Percentiles rank a stretch among this genome's conserved stretches.
These are phyloP conservation scores for Suillus lakei DNA, from an alignment of 768 basidiomycete genomes.

Conservation along the genomic window DNA sequence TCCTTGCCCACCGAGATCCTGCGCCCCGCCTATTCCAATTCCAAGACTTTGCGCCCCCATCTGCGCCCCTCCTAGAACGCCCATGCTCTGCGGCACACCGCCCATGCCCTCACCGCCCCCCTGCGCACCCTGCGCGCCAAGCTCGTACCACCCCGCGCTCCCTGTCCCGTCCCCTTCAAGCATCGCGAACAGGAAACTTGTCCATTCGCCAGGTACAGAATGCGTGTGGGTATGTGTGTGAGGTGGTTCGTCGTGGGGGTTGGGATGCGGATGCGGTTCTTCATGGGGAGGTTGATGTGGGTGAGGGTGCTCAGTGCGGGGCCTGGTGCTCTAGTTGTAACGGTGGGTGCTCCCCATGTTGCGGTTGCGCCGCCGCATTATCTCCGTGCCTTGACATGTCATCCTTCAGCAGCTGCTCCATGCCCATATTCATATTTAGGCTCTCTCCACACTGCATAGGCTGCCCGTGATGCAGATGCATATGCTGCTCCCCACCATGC, in stretches of 20 bases:
- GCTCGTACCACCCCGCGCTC: conserved; percentile 33
- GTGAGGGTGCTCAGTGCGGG: not conserved
- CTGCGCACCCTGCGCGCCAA: conserved; percentile 18
- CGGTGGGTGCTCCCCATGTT: not conserved
- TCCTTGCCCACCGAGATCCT: not conserved
- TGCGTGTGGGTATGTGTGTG: not conserved
- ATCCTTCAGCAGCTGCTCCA: not conserved
- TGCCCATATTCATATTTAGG: not conserved
- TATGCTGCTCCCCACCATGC: not conserved
- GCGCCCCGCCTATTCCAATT: not conserved
- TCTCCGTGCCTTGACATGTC: not conserved
- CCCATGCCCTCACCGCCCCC: not conserved
- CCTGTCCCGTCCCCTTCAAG: conserved; percentile 35
- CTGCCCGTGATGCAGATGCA: not conserved
- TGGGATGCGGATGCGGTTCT: not conserved
- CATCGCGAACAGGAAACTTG: conserved; percentile 38
- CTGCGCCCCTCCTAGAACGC: not conserved
- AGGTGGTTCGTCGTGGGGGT: conserved; percentile 8
- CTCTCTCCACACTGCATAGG: not conserved
- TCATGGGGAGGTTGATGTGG: not conserved
- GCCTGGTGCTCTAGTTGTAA: not conserved
- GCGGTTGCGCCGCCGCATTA: too few relatives aligned
- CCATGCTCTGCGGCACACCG: conserved; percentile 2
- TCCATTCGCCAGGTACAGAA: conserved; percentile 30
- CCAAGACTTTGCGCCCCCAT: not conserved